These are phyloP conservation scores for Nakazawaea laoshanensis DNA, from an alignment of 805 yeast species.

Conservation along the genomic window DNA sequence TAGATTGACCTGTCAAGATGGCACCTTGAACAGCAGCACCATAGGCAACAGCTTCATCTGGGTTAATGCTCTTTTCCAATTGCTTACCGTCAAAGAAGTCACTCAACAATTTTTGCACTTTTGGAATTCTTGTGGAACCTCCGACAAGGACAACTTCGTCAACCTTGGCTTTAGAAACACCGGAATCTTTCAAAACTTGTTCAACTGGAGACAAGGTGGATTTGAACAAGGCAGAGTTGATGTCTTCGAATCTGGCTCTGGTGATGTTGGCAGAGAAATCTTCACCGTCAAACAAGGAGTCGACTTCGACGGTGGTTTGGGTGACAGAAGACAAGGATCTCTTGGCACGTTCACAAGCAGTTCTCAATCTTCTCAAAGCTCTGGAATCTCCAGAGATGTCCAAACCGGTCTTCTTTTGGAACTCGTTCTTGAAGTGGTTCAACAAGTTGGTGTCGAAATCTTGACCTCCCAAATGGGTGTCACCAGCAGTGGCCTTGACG, in stretches of 20 bases:
- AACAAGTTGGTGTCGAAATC: slow-evolving; percentile 96
- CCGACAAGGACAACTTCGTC: slow-evolving; percentile 96
- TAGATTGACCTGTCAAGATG: slow-evolving; percentile 85
- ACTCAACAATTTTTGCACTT: slow-evolving; percentile 88
- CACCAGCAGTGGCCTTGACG: slow-evolving; percentile 98
- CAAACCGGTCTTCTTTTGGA: slow-evolving; percentile 84
- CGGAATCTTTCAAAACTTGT: slow-evolving; percentile 89
- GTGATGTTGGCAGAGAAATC: slow-evolving; percentile 90
- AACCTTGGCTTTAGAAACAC: slow-evolving; percentile 73
- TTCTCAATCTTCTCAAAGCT: slow-evolving; percentile 96
- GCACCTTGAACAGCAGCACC: slow-evolving; percentile 99
- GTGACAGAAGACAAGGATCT: slow-evolving; percentile 95
- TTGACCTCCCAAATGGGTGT: slow-evolving; percentile 99
- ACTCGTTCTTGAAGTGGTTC: slow-evolving; percentile 86
- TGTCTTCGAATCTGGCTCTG: slow-evolving; percentile 97
- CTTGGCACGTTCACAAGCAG: slow-evolving; percentile 99
- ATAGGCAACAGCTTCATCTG: slow-evolving; percentile 98
- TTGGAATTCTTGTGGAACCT: slow-evolving; percentile 99
- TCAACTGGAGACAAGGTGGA: slow-evolving; percentile 91
- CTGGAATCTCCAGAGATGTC: slow-evolving; percentile 89
- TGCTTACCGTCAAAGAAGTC: slow-evolving; percentile 97
- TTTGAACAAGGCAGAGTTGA: slow-evolving; percentile 88
- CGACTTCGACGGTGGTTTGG: slow-evolving; percentile 94
- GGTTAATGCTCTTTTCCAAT: slow-evolving; percentile 94
- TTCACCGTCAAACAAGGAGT: slow-evolving; percentile 91